Evolutionary conservation across 129 eudicot species (phyloP), one percentile per base, ranked within the genome.

Genomic region (Oenanthe sinensis): DNA sequence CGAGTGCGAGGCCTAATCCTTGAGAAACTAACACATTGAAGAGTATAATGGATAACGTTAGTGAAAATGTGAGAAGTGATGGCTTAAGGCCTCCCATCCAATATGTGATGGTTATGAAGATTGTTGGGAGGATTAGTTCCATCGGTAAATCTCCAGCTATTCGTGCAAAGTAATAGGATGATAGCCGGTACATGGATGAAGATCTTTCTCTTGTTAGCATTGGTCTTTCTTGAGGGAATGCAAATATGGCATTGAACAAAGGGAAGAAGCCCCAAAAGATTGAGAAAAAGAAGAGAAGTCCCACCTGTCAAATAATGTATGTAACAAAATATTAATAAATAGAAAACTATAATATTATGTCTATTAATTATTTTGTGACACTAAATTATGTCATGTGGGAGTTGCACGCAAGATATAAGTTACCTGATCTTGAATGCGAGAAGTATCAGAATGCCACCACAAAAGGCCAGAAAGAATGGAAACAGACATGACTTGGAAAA

Each of bases 231-330:
- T 83, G 97, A 73, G 98, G 98, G 88, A 91, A 94, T 50, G 91
- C 87, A 80, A 94, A 91, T 62, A 91, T 87, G 73, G 97, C 96
- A 39, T 87, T 89, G 83, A 88, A 91, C 40, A 94, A 88, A 1
- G 98, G 98, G 84, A 88, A 94, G 87, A 94, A 94, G 0, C 98
- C 93, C 98, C 98, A 94, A 80, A 94, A 94, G 70, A 94, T 91
- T 36, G 98, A 88, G 87, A 94, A 94, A 90, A 94, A 94, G 84
- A 94, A 94, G 74, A 94, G 92, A 44, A 94, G 86, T 74, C 97
- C 97, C 84, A 94, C 96, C 97, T 93, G 87, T 78, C 71, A 76
- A 82, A 71, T 20, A 26, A 44, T 55, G 13, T 68, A 44, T 47
- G 13, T 68, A 74, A 11, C 39, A 39, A 39, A 70, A 1, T 33